These are phyloP conservation scores for Castanospermum australe DNA, from an alignment of 306 rosid genomes.

Conservation along the genomic window DNA sequence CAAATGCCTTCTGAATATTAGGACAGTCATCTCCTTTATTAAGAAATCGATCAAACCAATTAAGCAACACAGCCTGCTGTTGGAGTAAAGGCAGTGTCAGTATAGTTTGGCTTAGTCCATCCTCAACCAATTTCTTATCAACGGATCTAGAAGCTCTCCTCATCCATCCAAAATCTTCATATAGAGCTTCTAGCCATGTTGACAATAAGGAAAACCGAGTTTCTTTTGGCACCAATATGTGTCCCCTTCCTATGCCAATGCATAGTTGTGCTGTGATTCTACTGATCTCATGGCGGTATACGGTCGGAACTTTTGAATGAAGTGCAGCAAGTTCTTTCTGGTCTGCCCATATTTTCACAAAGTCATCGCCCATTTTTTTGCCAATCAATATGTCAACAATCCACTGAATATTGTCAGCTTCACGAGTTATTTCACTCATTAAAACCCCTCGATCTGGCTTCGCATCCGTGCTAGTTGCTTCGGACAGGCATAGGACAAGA, in stretches of 20 bases:
- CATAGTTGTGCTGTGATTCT: slow-evolving; percentile 82
- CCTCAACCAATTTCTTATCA: slow-evolving; percentile 80
- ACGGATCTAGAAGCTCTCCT: slow-evolving; percentile 63
- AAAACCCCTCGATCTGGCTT: slow-evolving; percentile 56
- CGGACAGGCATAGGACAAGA: slow-evolving; percentile 64
- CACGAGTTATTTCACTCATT: slow-evolving; percentile 76
- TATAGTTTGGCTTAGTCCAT: slow-evolving; percentile 82
- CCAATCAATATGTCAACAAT: slow-evolving; percentile 69
- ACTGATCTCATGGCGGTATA: slow-evolving; percentile 82
- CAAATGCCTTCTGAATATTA: slow-evolving; percentile 86
- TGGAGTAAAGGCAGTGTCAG: slow-evolving; percentile 80
- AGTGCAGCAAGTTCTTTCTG: slow-evolving; percentile 81
- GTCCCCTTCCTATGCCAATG: slow-evolving; percentile 78
- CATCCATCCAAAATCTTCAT: slow-evolving; percentile 94
- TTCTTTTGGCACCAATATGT: slow-evolving; percentile 74
- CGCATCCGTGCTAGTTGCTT: slow-evolving; percentile 48
- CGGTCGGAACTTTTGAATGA: slow-evolving; percentile 67
- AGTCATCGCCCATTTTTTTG: slow-evolving; percentile 73
- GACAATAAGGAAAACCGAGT: slow-evolving; percentile 65
- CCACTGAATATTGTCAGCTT: slow-evolving; percentile 92
- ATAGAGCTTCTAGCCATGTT: slow-evolving; percentile 88
- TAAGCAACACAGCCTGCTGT: slow-evolving; percentile 70
- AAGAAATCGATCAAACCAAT: slow-evolving; percentile 83
- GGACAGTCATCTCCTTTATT: slow-evolving; percentile 93
- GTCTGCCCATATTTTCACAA: slow-evolving; percentile 88